These are phyloP conservation scores for Diaporthe eres DNA, from an alignment of 2,329 filamentous ascomycete genomes.

Conservation along the genomic window DNA sequence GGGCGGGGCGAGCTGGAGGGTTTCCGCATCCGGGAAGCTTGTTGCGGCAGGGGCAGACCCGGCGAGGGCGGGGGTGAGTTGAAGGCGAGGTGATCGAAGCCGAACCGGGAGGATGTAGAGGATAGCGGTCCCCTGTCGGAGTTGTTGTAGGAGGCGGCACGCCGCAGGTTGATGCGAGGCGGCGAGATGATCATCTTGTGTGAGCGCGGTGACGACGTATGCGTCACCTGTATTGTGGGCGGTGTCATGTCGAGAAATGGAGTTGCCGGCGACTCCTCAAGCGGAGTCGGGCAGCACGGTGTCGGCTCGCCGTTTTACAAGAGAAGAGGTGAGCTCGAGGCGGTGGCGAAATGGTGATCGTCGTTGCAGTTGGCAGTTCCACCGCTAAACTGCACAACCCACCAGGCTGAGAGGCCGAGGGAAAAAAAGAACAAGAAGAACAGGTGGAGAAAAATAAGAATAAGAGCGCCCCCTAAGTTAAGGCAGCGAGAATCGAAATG, in stretches of 20 bases:
- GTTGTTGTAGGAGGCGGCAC: constrained; percentile 69
- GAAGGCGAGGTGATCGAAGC: constrained; percentile 77
- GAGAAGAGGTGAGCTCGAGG: not conserved
- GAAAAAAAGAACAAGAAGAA: constrained; percentile 9
- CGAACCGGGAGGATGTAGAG: constrained; percentile 74
- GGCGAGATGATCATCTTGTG: constrained; percentile 67
- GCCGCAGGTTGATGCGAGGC: constrained; percentile 71
- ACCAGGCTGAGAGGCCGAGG: constrained; percentile 1
- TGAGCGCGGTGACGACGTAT: constrained; percentile 51
- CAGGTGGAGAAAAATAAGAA: not conserved
- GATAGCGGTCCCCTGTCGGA: constrained; percentile 68
- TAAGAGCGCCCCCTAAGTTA: not conserved
- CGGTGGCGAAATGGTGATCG: constrained; percentile 37
- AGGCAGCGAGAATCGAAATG: constrained; percentile 10
- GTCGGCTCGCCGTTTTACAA: constrained; percentile 23
- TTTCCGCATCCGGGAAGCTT: constrained; percentile 73
- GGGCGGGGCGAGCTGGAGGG: constrained; percentile 69
- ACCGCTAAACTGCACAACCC: constrained; percentile 26
- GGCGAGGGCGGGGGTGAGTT: constrained; percentile 79
- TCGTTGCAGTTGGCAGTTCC: constrained; percentile 36
- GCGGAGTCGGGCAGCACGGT: constrained; percentile 21
- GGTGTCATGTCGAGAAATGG: constrained; percentile 31
- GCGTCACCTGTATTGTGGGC: constrained; percentile 41
- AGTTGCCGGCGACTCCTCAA: constrained; percentile 29
- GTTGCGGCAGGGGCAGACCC: constrained; percentile 71